Base-by-base conservation (phyloP, 768 basidiomycete species). In the Macrolepiota dolichaula region DNA sequence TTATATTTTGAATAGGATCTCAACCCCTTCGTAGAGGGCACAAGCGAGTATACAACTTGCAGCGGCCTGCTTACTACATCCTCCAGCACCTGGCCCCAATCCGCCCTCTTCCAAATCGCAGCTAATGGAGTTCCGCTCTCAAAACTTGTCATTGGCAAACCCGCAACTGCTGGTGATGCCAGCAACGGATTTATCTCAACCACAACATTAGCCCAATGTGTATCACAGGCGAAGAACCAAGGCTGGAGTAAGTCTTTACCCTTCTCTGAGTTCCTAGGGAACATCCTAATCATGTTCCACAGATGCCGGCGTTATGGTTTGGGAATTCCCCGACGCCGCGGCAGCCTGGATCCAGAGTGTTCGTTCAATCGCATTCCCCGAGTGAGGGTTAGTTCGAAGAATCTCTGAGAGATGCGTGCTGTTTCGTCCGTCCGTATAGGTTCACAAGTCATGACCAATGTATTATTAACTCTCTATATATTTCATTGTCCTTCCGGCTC, bases 141-240 rank as follows among this genome's bases (percentile, higher is more conserved):
- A 69, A 91, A 92, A 72, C 76, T 91, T 51, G 84, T 91, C 63
- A 88, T 92, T 66, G 90, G 89, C 4, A 92, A 92, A 71, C 89
- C 89, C 1, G 85, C 84, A 1, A 74, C 69, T 19, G 57, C 77
- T 0, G 67, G 73, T 13, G 83, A 85, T 55, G 85, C 87, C 2
- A 80, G 63, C 62, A 88, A 83, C 63, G 85, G 88, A 9, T 91
- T 82, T 72, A 85, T 92, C 65, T 73, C 73, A 35, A 77, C 87
- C 0, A 70, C 78, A 2, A 82, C 81, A 13, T 76, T 92, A n/a
- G 81, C 85, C 0, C 70, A 73, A 2, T 92, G 91, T 69, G 74
- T 91, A 29, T 66, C 77, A 17, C 75, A 85, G 70, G 91, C 87
- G 0, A 81, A 84, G 65, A 66, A 63, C 19, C 60, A 79, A 60